A percentile compares a stretch with the other conserved stretches of the same genome.
Conservation (phyloP, 306 rosid genomes). For the Gastrolobium bilobum region DNA sequence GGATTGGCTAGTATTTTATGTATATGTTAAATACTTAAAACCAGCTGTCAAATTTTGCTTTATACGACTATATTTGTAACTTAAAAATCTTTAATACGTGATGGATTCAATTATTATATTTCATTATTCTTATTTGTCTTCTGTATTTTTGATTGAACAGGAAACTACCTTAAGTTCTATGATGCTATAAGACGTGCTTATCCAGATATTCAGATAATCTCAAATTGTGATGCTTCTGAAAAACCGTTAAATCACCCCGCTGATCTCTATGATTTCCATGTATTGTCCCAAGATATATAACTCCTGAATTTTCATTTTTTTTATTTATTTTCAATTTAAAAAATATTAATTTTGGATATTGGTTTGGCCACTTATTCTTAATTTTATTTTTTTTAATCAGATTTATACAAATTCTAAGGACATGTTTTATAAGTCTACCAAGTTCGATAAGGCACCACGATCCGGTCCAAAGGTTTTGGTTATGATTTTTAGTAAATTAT, state of each 20-base stretch:
- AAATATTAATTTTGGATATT: not conserved
- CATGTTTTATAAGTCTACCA: constrained; percentile 60
- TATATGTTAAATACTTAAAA: too few relatives aligned
- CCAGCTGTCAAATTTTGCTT: too few relatives aligned
- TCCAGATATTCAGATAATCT: constrained; percentile 71
- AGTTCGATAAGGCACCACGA: too few relatives aligned
- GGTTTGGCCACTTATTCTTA: not conserved
- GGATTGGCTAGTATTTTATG: too few relatives aligned
- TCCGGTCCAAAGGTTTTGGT: constrained; percentile 35
- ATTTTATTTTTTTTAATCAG: constrained; percentile 45
- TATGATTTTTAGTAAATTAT: not conserved
- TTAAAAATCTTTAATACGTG: too few relatives aligned
- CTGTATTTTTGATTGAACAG: too few relatives aligned
- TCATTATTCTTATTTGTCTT: not conserved
- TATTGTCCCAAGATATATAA: too few relatives aligned
- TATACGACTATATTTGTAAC: too few relatives aligned
- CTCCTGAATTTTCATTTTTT: not conserved
- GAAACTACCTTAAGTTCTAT: constrained; percentile 68
- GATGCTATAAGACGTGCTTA: constrained; percentile 58
- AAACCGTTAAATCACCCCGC: constrained; percentile 69
- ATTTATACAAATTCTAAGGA: constrained; percentile 62
- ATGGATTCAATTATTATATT: too few relatives aligned
- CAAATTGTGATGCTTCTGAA: constrained; percentile 75
- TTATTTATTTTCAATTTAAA: not conserved
- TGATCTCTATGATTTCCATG: constrained; percentile 72